Evolutionary conservation across 495 filamentous ascomycete genomes (phyloP), one percentile per base, ranked within the genome.

Genomic region (Talaromyces stipitatus): DNA sequence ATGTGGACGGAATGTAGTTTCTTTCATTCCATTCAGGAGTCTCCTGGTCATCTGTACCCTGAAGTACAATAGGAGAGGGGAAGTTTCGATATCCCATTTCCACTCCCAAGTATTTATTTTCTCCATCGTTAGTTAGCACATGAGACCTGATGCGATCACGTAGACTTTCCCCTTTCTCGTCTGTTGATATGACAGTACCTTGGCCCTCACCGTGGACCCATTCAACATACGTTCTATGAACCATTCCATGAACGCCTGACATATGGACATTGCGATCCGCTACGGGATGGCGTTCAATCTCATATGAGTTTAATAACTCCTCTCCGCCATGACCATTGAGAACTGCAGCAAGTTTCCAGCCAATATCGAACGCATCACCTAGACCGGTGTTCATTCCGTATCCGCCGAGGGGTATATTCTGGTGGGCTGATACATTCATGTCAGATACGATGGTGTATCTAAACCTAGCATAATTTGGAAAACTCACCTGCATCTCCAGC

Each of bases 401-500:
- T 14, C 68, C 69, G 22, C 68, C 70, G 46, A 67, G 72, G 0
- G 80, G 80, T 28, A 70, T 72, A 59, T 77, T 75, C 28, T 72
- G 75, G 57, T 84, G 80, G 0, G 78, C 78, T 11, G 73, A 45
- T 18, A 22, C 38, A 45, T 45, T 45, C 16, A 45, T n/a, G n/a
- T n/a, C n/a, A n/a, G n/a, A n/a, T n/a, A n/a, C n/a, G n/a, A n/a
- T n/a, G n/a, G n/a, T n/a, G n/a, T n/a, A n/a, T n/a, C n/a, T n/a
- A n/a, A n/a, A n/a, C n/a, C n/a, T n/a, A n/a, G n/a, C n/a, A n/a
- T n/a, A n/a, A n/a, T n/a, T n/a, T n/a, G n/a, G n/a, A n/a, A n/a
- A n/a, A 57, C 54, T 29, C 16, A 61, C 59, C 59, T 43, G 61
- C 68, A 62, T 85, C 82, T 12, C 82, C 82, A 4, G 76, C 80